phyloP scores from a whole-genome alignment of 2,329 filamentous ascomycete species.

The Fusarium verrucosum region DNA sequence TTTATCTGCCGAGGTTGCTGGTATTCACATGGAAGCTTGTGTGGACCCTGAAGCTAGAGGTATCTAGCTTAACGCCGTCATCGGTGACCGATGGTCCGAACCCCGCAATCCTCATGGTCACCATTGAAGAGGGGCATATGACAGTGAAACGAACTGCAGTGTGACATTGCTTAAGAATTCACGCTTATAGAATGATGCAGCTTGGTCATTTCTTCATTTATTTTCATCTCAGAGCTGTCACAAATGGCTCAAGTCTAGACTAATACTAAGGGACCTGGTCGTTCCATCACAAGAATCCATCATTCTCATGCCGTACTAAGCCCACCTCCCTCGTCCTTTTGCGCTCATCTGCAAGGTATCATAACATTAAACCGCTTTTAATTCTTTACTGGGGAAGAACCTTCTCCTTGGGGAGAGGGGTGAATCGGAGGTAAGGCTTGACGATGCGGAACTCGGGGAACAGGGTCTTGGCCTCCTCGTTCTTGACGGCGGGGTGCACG shows the following conservation, averaged over 20 bases:
- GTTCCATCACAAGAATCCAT: constrained; percentile 31
- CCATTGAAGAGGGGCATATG: constrained; percentile 1
- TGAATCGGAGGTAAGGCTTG: constrained; percentile 80
- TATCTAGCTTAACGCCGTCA: constrained; percentile 18
- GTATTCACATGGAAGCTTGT: constrained; percentile 16
- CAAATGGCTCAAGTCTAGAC: constrained; percentile 34
- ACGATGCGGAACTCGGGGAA: constrained; percentile 79
- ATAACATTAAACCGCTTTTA: constrained; percentile 26
- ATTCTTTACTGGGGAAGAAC: constrained; percentile 31
- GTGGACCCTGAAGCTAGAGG: constrained; percentile 11
- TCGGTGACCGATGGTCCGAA: constrained; percentile 31
- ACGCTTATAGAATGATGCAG: background rate
- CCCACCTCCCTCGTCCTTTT: constrained; percentile 4
- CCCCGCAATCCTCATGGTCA: constrained; percentile 14
- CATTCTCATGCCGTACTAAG: constrained; percentile 33
- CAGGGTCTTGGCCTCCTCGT: constrained; percentile 85
- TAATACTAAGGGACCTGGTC: constrained; percentile 2
- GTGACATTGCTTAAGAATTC: background rate
- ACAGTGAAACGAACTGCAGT: background rate
- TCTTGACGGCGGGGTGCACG: constrained; percentile 83
- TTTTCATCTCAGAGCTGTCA: constrained; percentile 35
- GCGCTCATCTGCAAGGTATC: constrained; percentile 41
- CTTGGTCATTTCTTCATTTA: constrained; percentile 41
- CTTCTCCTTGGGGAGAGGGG: constrained; percentile 67
- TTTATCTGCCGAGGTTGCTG: background rate